phyloP scores from a whole-genome alignment of 2,329 filamentous ascomycete species.

The Magnaporthiopsis rhizophila region DNA sequence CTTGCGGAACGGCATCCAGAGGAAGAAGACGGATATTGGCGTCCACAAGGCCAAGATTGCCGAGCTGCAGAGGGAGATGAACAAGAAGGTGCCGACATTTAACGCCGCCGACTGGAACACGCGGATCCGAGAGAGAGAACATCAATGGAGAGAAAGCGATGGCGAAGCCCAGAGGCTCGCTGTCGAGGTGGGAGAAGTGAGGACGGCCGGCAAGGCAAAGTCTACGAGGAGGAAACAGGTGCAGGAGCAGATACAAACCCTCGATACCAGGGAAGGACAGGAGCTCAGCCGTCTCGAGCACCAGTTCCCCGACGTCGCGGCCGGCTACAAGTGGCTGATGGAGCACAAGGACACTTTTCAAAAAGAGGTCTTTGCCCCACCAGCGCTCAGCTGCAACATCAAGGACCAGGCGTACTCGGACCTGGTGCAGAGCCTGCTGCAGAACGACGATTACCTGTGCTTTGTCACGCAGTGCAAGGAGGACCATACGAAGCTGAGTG shows the following conservation, averaged over 20 bases:
- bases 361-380: conserved; percentile 71
- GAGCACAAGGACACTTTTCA: conserved; percentile 61
- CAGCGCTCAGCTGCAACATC: conserved; percentile 71
- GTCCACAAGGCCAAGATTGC: conserved; percentile 50
- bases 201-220: conserved; percentile 8
- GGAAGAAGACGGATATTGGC: conserved; percentile 43
- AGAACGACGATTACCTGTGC: conserved; percentile 45
- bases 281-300: conserved; percentile 58
- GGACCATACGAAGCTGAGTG: conserved; percentile 68
- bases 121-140: conserved; percentile 57
- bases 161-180: conserved; percentile 29
- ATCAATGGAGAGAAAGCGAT: conserved; percentile 44
- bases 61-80: conserved; percentile 52
- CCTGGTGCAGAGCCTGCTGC: conserved; percentile 44
- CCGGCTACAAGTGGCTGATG: conserved; percentile 77
- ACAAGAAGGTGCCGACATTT: conserved; percentile 57
- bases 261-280: conserved; percentile 70
- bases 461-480: conserved; percentile 69
- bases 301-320: conserved; percentile 54
- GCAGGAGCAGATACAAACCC: conserved; percentile 30
- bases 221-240: conserved; percentile 15
- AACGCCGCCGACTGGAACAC: conserved; percentile 64
- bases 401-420: conserved; percentile 61
- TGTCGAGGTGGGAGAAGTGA: conserved; percentile 9
- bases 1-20: conserved; percentile 40